Evolutionary conservation across 352 stramenopile genomes (phyloP).

Genomic region (Pythium oligandrum): DNA sequence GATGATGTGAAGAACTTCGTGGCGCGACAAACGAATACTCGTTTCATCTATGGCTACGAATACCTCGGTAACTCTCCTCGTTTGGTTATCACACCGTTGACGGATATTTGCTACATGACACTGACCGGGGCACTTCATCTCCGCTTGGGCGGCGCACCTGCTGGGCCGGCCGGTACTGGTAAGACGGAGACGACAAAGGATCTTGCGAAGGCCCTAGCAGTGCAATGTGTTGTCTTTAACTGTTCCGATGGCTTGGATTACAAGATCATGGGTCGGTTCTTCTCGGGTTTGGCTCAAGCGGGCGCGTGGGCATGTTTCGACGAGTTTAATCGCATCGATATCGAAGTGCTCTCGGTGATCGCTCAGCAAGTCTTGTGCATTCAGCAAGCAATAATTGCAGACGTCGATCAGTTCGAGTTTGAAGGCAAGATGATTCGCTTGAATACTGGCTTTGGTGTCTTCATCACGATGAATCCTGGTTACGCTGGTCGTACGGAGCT

Average conservation of each 20-base stretch:
- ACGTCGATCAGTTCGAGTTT: constrained; percentile 90
- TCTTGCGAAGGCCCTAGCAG: constrained; percentile 90
- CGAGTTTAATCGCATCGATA: constrained; percentile 96
- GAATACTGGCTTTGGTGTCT: constrained; percentile 91
- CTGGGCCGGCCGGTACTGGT: constrained; percentile 90
- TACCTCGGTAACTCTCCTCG: constrained; percentile 82
- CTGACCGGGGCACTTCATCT: constrained; percentile 93
- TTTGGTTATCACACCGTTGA: constrained; percentile 81
- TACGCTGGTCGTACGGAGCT: constrained; percentile 91
- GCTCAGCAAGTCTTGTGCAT: constrained; percentile 95
- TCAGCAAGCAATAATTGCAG: constrained; percentile 90
- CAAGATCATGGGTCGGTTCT: constrained; percentile 96
- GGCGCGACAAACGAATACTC: constrained; percentile 73
- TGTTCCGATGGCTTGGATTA: constrained; percentile 94
- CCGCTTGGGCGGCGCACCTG: constrained; percentile 88
- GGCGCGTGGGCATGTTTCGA: constrained; percentile 95
- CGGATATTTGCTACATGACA: constrained; percentile 92
- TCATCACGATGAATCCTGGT: constrained; percentile 95
- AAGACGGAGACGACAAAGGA: constrained; percentile 96
- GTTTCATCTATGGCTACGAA: constrained; percentile 84
- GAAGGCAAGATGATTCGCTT: constrained; percentile 90
- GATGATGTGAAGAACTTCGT: constrained; percentile 86
- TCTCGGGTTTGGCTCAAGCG: constrained; percentile 90
- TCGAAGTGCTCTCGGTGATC: constrained; percentile 94
- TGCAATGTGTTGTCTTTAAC: constrained; percentile 96